Evolutionary conservation across 257 asterid genomes (phyloP).

Genomic region (Capsicum chinense): DNA sequence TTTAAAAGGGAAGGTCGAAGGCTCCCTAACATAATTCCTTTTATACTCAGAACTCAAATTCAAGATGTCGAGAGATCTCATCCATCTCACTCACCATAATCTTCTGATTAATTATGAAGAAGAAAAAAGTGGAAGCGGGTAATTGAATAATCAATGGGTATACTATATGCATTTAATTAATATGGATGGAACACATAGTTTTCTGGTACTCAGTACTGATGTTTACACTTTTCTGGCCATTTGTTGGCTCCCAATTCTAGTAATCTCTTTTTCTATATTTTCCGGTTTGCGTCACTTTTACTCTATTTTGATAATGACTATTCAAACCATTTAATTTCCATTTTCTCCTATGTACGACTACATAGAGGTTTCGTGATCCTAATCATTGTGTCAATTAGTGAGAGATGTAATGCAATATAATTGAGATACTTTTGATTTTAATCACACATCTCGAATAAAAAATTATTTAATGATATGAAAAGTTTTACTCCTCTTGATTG

Average conservation of each 20-base stretch:
- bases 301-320: constrained; percentile 15
- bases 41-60: too few relatives aligned
- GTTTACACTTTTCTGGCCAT: constrained; percentile 10
- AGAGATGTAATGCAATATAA: background rate
- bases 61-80: too few relatives aligned
- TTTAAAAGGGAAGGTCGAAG: too few relatives aligned
- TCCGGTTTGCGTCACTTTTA: background rate
- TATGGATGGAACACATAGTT: background rate
- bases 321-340: background rate
- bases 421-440: background rate
- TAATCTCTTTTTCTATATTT: background rate
- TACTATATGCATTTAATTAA: background rate
- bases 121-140: background rate
- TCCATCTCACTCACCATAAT: too few relatives aligned
- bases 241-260: background rate
- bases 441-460: background rate
- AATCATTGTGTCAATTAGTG: background rate
- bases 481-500: too few relatives aligned
- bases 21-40: too few relatives aligned
- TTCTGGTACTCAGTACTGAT: constrained; percentile 4
- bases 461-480: too few relatives aligned
- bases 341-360: background rate
- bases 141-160: background rate
- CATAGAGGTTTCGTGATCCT: background rate
- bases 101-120: too few relatives aligned